Evolutionary conservation across 345 rosid species (phyloP), one percentile per base, ranked within the genome.

Genomic region (Populus pruinosa): DNA sequence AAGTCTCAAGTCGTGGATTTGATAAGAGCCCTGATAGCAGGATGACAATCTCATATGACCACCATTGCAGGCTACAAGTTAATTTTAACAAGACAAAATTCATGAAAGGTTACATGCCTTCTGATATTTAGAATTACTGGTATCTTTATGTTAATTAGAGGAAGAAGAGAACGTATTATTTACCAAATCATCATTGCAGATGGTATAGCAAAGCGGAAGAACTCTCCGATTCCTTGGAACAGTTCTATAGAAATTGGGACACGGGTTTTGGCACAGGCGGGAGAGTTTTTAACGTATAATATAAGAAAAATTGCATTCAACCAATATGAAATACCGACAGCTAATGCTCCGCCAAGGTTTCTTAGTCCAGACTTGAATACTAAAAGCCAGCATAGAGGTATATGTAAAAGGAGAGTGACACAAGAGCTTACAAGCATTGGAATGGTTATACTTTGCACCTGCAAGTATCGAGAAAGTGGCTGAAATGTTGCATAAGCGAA

Each of bases 131-230:
- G 33, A 66, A 33, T 66, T 10, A 18, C 55, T 14, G 20, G 20
- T 14, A 14, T 17, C 55, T 49, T 49, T 49, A 49, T 49, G 55
- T 0, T 49, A 23, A 44, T 43, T 3, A 65, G 41, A 17, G 6
- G 8, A 1, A 44, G 23, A 69, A 43, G 33, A 20, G 33, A 2
- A 21, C 44, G 31, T 14, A 13, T 2, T 3, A 10, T 8, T 53
- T 79, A 79, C 82, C 80, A 83, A 25, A 76, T 50, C 85, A 83
- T 83, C 10, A 72, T 27, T 8, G 75, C 72, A 38, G 85, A 79
- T 50, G 85, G 85, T 25, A 83, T 16, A 2, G 78, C 73, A 35
- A 75, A 67, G 9, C 75, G 66, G 49, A 76, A 67, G 82, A 82
- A 82, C 63, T 75, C 77, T 25, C 76, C 76, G 25, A 83, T 71